A percentile compares a stretch with the other conserved stretches of the same genome.
These are phyloP conservation scores for Tetrahymena malaccensis DNA, from an alignment of 73 alveolate genomes.

Conservation along the genomic window DNA sequence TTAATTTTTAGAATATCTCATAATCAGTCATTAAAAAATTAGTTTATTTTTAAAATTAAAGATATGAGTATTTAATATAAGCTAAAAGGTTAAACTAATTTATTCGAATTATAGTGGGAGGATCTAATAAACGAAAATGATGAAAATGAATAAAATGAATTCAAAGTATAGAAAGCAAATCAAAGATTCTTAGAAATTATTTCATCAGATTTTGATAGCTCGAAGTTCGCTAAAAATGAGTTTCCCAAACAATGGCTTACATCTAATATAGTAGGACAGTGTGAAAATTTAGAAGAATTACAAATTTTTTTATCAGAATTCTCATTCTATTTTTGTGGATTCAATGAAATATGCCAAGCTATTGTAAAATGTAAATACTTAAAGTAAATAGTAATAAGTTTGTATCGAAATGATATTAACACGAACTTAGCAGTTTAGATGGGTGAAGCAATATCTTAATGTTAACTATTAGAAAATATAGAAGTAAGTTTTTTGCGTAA, in stretches of 20 bases:
- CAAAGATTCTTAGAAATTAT: too few species aligned
- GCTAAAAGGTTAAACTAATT: too few species aligned
- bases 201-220: neutral
- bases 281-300: neutral
- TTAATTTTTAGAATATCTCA: too few species aligned
- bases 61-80: too few species aligned
- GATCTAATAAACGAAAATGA: too few species aligned
- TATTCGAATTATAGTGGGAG: too few species aligned
- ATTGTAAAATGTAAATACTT: neutral
- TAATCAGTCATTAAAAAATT: too few species aligned
- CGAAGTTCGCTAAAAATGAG: neutral
- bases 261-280: neutral
- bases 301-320: neutral
- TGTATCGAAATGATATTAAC: neutral
- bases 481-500: neutral
- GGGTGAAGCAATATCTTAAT: neutral
- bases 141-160: too few species aligned
- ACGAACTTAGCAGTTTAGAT: neutral
- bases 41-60: too few species aligned
- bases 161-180: neutral
- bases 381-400: neutral
- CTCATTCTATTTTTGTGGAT: neutral
- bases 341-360: neutral
- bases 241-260: neutral
- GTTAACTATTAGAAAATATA: neutral